phyloP scores from a whole-genome alignment of 164 flowering plant genomes.

The Houttuynia cordata region DNA sequence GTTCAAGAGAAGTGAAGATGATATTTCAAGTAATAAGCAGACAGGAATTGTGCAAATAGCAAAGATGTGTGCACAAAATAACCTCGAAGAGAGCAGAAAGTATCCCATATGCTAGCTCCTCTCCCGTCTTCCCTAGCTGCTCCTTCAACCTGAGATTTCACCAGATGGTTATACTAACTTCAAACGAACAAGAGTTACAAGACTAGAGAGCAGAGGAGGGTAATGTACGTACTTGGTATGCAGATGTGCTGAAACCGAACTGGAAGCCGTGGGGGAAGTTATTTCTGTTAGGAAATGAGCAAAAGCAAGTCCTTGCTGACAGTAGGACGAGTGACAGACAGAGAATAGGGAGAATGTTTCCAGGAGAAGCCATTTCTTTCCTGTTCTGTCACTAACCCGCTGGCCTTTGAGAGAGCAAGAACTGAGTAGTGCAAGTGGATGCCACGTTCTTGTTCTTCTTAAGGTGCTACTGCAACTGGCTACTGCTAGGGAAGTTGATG shows the following conservation, averaged over 20 bases:
- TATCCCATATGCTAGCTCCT: slow-evolving; percentile 22
- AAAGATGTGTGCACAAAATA: neutral
- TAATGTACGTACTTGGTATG: slow-evolving; percentile 12
- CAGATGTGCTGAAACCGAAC: slow-evolving; percentile 22
- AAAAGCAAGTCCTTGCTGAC: neutral
- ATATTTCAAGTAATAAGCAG: neutral
- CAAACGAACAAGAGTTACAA: neutral
- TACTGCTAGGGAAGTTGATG: neutral
- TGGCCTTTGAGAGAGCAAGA: too few relatives aligned
- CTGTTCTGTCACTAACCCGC: neutral
- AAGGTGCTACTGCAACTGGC: neutral
- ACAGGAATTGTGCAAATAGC: neutral
- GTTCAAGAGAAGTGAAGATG: too few relatives aligned
- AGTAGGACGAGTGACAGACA: neutral
- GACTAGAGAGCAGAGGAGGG: neutral
- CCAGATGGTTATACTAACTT: neutral
- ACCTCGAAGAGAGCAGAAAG: slow-evolving; percentile 19
- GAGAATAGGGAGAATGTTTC: neutral
- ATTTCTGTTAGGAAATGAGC: slow-evolving; percentile 8
- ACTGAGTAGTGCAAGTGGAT: too few relatives aligned
- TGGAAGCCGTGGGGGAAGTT: slow-evolving; percentile 13
- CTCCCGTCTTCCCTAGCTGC: slow-evolving; percentile 23
- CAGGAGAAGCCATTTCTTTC: slow-evolving; percentile 4
- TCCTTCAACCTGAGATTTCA: slow-evolving; percentile 15
- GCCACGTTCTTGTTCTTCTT: too few relatives aligned